phyloP scores from a whole-genome alignment of 805 yeast genomes.

The Barnettozyma pratensis region DNA sequence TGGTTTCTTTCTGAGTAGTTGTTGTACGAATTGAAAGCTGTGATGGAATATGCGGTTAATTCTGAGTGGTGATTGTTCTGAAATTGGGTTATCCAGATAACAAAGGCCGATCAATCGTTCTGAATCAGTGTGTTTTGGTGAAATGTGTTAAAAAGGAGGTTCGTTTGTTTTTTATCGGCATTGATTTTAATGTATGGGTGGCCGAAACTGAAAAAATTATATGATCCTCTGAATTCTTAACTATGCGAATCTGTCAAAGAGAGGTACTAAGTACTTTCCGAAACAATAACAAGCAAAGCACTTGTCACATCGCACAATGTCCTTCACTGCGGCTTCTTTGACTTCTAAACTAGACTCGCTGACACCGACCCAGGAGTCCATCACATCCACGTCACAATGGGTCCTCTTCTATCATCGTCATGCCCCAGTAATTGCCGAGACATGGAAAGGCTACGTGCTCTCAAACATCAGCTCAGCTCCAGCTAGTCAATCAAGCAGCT shows the following conservation, averaged over 20 bases:
- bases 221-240: background rate
- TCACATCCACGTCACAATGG: constrained; percentile 73
- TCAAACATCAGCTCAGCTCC: constrained; percentile 18
- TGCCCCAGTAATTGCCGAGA: constrained; percentile 44
- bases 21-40: no score
- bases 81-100: no score
- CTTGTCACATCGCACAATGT: constrained; percentile 23
- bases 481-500: constrained; percentile 32
- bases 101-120: no score
- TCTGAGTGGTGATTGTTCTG: no score
- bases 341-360: constrained; percentile 40
- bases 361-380: constrained; percentile 65
- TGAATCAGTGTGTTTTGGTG: background rate
- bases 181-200: background rate
- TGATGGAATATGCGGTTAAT: no score
- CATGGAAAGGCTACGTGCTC: constrained; percentile 42
- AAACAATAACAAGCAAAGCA: background rate
- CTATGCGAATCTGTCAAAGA: background rate
- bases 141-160: background rate
- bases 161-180: background rate
- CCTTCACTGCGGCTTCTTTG: constrained; percentile 48
- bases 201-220: no score
- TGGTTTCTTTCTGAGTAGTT: background rate
- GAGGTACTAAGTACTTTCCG: no score
- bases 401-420: constrained; percentile 60